These are phyloP conservation scores for Trichoderma erinaceum DNA, from an alignment of 495 filamentous ascomycete genomes.

Conservation along the genomic window DNA sequence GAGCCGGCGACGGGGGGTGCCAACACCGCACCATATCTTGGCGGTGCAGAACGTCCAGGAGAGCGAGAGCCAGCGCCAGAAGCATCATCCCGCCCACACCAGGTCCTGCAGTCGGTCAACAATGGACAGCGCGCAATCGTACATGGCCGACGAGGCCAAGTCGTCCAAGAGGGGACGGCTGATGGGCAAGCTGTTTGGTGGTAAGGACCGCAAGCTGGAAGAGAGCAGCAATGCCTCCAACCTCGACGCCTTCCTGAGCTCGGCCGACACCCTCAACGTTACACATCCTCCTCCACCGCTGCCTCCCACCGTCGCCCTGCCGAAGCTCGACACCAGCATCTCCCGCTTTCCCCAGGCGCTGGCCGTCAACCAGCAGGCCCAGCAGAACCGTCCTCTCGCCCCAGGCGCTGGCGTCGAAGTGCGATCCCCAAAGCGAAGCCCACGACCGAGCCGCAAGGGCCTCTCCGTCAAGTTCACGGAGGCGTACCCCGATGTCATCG, in stretches of 20 bases:
- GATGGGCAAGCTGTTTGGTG: slow-evolving; percentile 46
- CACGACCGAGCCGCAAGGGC: slow-evolving; percentile 44
- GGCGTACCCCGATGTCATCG: slow-evolving; percentile 67
- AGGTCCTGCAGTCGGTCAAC: slow-evolving; percentile 17
- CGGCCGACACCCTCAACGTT: slow-evolving; percentile 36
- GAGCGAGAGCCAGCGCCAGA: neutral
- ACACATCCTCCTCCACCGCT: slow-evolving; percentile 34
- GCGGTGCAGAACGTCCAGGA: neutral
- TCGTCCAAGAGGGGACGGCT: slow-evolving; percentile 36
- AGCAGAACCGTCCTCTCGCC: slow-evolving; percentile 26
- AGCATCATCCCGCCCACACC: neutral
- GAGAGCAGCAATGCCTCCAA: slow-evolving; percentile 37
- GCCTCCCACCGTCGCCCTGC: slow-evolving; percentile 30
- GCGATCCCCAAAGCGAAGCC: slow-evolving; percentile 20
- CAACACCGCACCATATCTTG: neutral
- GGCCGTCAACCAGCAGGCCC: slow-evolving; percentile 28
- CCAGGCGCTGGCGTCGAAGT: slow-evolving; percentile 28
- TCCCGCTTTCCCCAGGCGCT: slow-evolving; percentile 40
- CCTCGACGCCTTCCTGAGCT: slow-evolving; percentile 41
- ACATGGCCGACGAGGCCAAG: slow-evolving; percentile 30
- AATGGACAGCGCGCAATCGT: slow-evolving; percentile 41
- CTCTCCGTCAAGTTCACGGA: slow-evolving; percentile 66
- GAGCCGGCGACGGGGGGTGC: slow-evolving; percentile 7
- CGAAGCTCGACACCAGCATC: slow-evolving; percentile 41
- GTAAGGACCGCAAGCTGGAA: slow-evolving; percentile 36